These are phyloP conservation scores for Solanum boliviense DNA, from an alignment of 257 asterid genomes.

Conservation along the genomic window DNA sequence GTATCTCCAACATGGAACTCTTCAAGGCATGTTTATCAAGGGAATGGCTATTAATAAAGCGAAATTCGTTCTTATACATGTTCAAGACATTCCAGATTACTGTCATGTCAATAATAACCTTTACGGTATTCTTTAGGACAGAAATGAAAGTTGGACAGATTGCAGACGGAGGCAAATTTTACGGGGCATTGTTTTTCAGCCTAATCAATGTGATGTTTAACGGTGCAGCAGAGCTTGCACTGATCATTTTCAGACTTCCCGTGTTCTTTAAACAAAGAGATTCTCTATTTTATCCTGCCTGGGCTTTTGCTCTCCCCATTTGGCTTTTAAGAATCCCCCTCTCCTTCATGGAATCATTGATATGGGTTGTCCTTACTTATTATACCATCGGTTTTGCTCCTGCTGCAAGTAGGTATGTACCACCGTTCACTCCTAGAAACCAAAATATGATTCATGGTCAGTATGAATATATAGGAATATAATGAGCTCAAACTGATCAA, in stretches of 20 bases:
- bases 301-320: conserved; percentile 95
- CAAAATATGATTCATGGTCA: neutral
- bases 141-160: conserved; percentile 64
- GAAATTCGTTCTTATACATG: conserved; percentile 71
- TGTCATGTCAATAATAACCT: conserved; percentile 69
- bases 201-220: conserved; percentile 85
- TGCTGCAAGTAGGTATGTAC: conserved; percentile 52
- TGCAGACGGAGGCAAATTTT: conserved; percentile 64
- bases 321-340: conserved; percentile 82
- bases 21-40: conserved; percentile 69
- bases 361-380: conserved; percentile 84
- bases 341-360: conserved; percentile 71
- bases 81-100: conserved; percentile 88
- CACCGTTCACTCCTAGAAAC: neutral
- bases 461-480: neutral
- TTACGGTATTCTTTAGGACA: conserved; percentile 83
- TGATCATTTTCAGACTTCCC: conserved; percentile 66
- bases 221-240: conserved; percentile 79
- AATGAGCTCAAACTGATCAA: neutral
- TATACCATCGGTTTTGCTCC: conserved; percentile 96
- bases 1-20: conserved; percentile 74
- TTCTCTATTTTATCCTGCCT: conserved; percentile 80
- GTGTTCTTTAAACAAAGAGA: conserved; percentile 89
- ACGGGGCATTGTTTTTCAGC: conserved; percentile 84
- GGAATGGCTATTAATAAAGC: conserved; percentile 86